Percentiles rank a stretch among this genome's conserved stretches.
Evolutionary conservation across 164 flowering plant species (phyloP).

Genomic region (Santalum album): DNA sequence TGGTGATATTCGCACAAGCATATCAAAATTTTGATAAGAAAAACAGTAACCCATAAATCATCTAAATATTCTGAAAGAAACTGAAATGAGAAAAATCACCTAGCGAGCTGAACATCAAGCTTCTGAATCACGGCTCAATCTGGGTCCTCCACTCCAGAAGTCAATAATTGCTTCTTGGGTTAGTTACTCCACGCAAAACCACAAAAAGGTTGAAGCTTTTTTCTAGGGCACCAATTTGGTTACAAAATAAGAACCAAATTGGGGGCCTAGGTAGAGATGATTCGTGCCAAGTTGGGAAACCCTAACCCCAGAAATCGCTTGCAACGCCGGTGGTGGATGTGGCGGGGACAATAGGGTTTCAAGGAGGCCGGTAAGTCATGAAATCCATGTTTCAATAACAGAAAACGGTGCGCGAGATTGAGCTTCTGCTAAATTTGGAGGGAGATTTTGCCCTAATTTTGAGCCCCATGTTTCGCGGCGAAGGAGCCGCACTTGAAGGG

Average conservation of each 20-base stretch:
- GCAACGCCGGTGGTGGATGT: background rate
- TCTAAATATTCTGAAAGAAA: background rate
- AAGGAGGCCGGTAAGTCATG: constrained; percentile 9
- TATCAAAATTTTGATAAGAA: background rate
- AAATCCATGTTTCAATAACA: constrained; percentile 4
- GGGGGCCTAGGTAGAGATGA: background rate
- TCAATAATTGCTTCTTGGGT: background rate
- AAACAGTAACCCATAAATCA: background rate
- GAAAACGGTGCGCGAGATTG: background rate
- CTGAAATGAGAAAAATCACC: background rate
- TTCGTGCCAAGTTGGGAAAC: constrained; percentile 4
- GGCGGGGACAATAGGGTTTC: background rate
- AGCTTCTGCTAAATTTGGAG: constrained; percentile 17
- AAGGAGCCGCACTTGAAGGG: constrained; percentile 5
- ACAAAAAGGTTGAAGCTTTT: background rate
- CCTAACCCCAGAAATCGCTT: constrained; percentile 13
- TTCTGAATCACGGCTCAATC: background rate
- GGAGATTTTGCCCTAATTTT: background rate
- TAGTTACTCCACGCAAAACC: background rate
- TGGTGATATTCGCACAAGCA: no score
- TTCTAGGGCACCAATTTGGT: constrained; percentile 8
- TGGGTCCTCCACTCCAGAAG: background rate
- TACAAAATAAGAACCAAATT: background rate
- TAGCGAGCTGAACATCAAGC: constrained; percentile 10
- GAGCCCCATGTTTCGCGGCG: constrained; percentile 17